Evolutionary conservation across 2,329 filamentous ascomycete genomes (phyloP), one percentile per base, ranked within the genome.

Genomic region (Aspergillus ibericus): DNA sequence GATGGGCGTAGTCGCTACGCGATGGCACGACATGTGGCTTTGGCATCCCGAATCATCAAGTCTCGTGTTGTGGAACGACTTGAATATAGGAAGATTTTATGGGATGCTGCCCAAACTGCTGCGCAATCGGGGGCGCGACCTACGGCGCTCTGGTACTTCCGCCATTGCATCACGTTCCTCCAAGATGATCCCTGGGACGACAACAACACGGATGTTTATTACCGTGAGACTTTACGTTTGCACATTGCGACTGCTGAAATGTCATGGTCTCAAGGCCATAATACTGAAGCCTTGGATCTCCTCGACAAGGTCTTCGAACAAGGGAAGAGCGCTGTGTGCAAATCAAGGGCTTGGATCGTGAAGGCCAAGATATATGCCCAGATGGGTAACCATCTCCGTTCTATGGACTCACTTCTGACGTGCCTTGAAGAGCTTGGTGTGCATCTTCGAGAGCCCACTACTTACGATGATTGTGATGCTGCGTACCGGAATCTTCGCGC

Each of bases 61-160:
- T 75, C 80, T 35, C 83, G 83, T 29, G 83, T 93, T 15, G 69
- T 75, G 1, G 75, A 83, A 29, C 84, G 91, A 29, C 80, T 82
- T 22, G 81, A 86, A 6, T 96, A 89, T 70, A 84, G 93, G 47
- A 86, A 89, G 65, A 80, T 96, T 9, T 80, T 98, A 7, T 90
- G 88, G 69, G 87, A 92, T 55, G 91, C 91, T 65, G 93, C 91
- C 1, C 87, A 89, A 60, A 85, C 84, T 5, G 90, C 93, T 1
- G 85, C 88, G 27, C 91, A 96, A 70, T 92, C 89, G 53, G 92
- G 93, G 15, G 92, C 93, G 2, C 83, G 91, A 56, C 86, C 88
- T 2, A 95, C 92, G 2, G 91, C 92, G 0, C 84, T 92, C 7
- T 91, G 89, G 72, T 96, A 92, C 69, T 96, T 92, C 73, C 85